Base-by-base conservation (phyloP, 805 yeast species). In the Wickerhamiella lipophila region DNA sequence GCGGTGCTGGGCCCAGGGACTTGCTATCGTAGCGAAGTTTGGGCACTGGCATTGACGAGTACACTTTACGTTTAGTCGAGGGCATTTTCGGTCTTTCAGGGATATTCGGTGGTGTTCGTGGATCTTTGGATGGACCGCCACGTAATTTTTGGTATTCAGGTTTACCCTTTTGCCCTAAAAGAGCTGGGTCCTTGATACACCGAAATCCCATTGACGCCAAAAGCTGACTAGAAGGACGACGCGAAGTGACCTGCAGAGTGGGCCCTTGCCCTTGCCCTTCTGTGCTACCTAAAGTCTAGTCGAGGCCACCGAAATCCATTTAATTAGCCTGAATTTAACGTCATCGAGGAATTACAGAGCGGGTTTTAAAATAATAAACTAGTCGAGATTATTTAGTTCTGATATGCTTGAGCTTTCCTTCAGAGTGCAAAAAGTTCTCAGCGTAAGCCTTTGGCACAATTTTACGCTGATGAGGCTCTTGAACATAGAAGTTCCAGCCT, bases 401-500 rank as follows among this genome's bases (percentile, higher is more conserved):
- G 57, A 83, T 81, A 62, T 77, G 83, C 69, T 84, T 84, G 64
- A 83, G 73, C 49, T 82, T 81, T 21, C 82, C 83, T 2, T 77
- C 56, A 27, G 78, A 71, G 65, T 82, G 89, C 59, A 66, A 66
- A 63, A 83, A 83, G 72, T 83, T 83, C 50, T 70, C 67, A 35
- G 88, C 73, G 60, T 84, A 83, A 47, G 78, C 81, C 71, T 85
- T 84, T 72, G 74, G 75, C 61, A 78, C 74, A 68, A 84, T 81
- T 52, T 73, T 77, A 61, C 86, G 79, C 59, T 69, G 68, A 62
- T 83, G 80, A 49, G 94, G 94, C 64, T 83, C 92, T 64, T 81
- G 85, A 52, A 84, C 76, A 59, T 80, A 81, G 62, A 77, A 83
- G 55, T 79, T 79, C 89, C 92, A 84, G 22, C 89, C 94, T 64